Conservation (phyloP, 2,329 filamentous ascomycete genomes). For the Ilyonectria robusta region DNA sequence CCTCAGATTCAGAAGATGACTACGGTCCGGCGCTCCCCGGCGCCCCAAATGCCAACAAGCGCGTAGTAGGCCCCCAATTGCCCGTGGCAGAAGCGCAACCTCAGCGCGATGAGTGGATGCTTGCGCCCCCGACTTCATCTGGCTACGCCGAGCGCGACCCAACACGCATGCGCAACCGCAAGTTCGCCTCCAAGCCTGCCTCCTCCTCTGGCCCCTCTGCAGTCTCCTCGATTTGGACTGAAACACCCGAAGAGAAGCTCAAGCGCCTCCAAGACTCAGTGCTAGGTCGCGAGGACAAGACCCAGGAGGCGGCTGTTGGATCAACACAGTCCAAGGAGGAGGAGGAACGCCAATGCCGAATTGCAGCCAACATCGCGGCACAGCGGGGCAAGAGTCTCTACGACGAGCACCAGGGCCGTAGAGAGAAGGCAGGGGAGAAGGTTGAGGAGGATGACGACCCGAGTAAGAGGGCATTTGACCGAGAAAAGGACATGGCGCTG, state of each 20-base stretch:
- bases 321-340: constrained; percentile 64
- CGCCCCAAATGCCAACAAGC: constrained; percentile 63
- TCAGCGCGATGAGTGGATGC: constrained; percentile 89
- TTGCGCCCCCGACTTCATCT: constrained; percentile 74
- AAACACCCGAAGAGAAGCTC: constrained; percentile 90
- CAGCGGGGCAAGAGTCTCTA: constrained; percentile 71
- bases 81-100: constrained; percentile 59
- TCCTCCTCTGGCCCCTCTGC: constrained; percentile 48
- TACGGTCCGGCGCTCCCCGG: constrained; percentile 73
- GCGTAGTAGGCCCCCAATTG: constrained; percentile 53
- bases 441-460: constrained; percentile 86
- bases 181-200: constrained; percentile 79
- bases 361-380: constrained; percentile 66
- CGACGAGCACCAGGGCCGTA: constrained; percentile 64
- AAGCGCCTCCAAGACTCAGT: constrained; percentile 85
- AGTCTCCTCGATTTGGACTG: constrained; percentile 86
- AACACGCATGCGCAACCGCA: constrained; percentile 84
- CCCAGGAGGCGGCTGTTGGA: constrained; percentile 57
- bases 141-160: constrained; percentile 79
- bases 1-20: constrained; percentile 64
- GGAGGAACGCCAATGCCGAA: constrained; percentile 65
- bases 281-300: constrained; percentile 74
- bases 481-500: constrained; percentile 92
- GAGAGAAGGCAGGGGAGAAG: constrained; percentile 52
- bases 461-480: constrained; percentile 88